Percentiles rank a stretch among this genome's conserved stretches.
Conservation (phyloP, 495 filamentous ascomycete genomes). For the Neurospora sp. region DNA sequence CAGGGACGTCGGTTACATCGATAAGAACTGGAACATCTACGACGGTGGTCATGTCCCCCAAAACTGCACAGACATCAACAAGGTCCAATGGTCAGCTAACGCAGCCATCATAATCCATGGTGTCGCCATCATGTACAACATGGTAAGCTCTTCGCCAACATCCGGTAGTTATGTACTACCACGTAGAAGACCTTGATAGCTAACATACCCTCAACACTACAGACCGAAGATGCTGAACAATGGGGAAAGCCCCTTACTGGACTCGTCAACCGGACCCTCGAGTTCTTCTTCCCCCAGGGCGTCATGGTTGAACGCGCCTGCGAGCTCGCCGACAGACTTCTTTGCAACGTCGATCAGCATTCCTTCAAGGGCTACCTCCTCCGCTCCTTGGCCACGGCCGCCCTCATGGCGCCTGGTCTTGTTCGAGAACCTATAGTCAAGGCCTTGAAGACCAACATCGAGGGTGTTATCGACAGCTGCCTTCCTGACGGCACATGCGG, state of each 20-base stretch:
- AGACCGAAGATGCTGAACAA: conserved; percentile 38
- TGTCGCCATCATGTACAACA: conserved; percentile 60
- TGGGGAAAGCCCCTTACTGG: conserved; percentile 46
- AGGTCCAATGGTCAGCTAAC: conserved; percentile 62
- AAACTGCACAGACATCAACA: conserved; percentile 41
- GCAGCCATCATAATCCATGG: conserved; percentile 57
- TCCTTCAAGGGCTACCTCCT: conserved; percentile 86
- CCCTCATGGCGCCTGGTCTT: conserved; percentile 57
- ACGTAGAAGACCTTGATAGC: background rate
- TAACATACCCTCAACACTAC: conserved; percentile 3
- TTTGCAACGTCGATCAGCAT: conserved; percentile 65
- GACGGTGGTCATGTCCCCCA: conserved; percentile 43
- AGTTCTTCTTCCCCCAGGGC: conserved; percentile 43
- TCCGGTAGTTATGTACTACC: background rate
- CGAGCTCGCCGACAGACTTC: conserved; percentile 35
- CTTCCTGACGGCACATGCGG: conserved; percentile 56
- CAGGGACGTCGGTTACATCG: conserved; percentile 38
- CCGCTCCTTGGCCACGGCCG: conserved; percentile 63
- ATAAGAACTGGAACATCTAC: conserved; percentile 41
- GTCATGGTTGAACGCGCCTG: conserved; percentile 60
- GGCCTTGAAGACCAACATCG: conserved; percentile 52
- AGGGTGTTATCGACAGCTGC: conserved; percentile 58
- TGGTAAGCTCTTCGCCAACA: conserved; percentile 28
- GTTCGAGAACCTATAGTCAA: conserved; percentile 49
- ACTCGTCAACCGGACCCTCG: conserved; percentile 40